Percentiles rank a stretch among this genome's conserved stretches.
These are phyloP conservation scores for Murraya koenigii DNA, from an alignment of 345 rosid genomes.

Conservation along the genomic window DNA sequence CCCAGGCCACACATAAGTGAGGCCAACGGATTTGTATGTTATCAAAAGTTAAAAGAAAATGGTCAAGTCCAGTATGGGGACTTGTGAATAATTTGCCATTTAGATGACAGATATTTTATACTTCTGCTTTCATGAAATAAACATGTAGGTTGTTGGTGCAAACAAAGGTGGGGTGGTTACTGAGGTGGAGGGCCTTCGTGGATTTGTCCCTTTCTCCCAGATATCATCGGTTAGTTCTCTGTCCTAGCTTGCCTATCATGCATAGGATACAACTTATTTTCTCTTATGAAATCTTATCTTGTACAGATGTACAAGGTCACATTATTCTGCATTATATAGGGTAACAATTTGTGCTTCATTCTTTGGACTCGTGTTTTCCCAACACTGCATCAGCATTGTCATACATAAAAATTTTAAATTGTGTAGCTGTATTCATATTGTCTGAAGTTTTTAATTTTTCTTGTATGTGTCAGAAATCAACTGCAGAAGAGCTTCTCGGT, in stretches of 20 bases:
- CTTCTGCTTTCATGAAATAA: conserved; percentile 1
- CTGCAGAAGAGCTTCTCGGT: conserved; percentile 83
- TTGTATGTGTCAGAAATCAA: conserved; percentile 50
- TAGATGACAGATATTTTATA: background rate
- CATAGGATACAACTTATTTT: background rate
- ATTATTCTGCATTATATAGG: background rate
- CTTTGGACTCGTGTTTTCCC: background rate
- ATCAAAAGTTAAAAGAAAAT: background rate
- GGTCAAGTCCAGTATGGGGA: background rate
- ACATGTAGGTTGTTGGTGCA: conserved; percentile 67
- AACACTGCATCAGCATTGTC: background rate
- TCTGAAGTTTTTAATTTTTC: conserved; percentile 5
- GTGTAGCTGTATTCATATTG: background rate
- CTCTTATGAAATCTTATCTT: background rate
- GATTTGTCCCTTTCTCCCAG: conserved; percentile 96
- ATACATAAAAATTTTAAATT: background rate
- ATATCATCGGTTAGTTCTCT: conserved; percentile 64
- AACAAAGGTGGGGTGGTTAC: conserved; percentile 96
- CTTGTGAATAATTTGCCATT: background rate
- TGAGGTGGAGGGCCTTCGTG: conserved; percentile 76
- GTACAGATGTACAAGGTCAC: background rate
- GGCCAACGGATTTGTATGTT: background rate
- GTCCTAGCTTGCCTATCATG: conserved; percentile 1
- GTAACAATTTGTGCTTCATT: background rate
- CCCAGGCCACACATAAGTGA: background rate